A percentile compares a stretch with the other conserved stretches of the same genome.
phyloP scores from a whole-genome alignment of 441 rosid genomes.

The Macaranga tanarius region DNA sequence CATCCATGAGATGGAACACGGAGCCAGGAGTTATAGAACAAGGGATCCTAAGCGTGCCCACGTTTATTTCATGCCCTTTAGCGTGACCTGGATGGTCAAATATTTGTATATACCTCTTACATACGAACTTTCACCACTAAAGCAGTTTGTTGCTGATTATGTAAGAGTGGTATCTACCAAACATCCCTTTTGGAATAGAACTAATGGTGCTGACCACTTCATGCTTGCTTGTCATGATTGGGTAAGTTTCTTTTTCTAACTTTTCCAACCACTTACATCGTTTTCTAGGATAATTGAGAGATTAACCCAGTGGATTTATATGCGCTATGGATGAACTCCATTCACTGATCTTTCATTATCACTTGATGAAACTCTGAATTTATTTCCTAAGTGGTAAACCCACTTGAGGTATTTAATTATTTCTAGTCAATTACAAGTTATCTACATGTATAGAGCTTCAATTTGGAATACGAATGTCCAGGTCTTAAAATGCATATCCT shows the following conservation, averaged over 20 bases:
- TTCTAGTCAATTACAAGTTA: background rate
- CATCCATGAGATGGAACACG: conserved; percentile 73
- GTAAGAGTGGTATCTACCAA: conserved; percentile 53
- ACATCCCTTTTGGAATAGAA: conserved; percentile 65
- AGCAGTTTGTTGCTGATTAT: conserved; percentile 64
- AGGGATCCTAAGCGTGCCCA: conserved; percentile 56
- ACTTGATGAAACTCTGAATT: background rate
- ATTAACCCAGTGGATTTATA: background rate
- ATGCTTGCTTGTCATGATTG: conserved; percentile 90
- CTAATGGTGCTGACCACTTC: conserved; percentile 86
- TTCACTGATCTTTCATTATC: background rate
- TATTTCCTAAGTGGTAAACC: background rate
- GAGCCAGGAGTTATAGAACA: conserved; percentile 47
- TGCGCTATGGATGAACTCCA: background rate
- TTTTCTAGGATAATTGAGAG: background rate
- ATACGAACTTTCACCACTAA: conserved; percentile 43
- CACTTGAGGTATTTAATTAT: background rate
- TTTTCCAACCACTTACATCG: background rate
- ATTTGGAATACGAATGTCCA: background rate
- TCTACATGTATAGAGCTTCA: background rate
- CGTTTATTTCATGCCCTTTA: conserved; percentile 86
- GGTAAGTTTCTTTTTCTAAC: conserved; percentile 45
- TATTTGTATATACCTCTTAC: conserved; percentile 51
- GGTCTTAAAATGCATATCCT: background rate
- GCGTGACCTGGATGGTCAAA: conserved; percentile 73